Conservation (phyloP, 2,329 filamentous ascomycete genomes). For the Cordyceps cicadae region DNA sequence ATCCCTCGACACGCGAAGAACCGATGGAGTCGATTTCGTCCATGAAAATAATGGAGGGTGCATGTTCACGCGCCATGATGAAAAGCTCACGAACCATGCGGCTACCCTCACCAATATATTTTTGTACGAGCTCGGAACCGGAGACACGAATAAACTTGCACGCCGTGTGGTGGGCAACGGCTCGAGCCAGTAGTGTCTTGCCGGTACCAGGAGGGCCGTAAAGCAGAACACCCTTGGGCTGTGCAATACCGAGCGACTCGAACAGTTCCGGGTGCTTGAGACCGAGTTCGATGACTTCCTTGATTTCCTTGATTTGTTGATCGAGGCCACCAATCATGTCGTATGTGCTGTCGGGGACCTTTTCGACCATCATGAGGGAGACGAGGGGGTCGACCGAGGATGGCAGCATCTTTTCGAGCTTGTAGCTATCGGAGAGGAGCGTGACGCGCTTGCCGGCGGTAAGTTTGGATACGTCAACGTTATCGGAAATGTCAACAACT, state of each 20-base stretch:
- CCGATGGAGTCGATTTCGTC: constrained; percentile 99
- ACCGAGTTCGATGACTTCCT: constrained; percentile 97
- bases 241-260: constrained; percentile 96
- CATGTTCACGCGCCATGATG: constrained; percentile 97
- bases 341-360: constrained; percentile 98
- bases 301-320: constrained; percentile 99
- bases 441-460: constrained; percentile 97
- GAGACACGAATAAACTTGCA: constrained; percentile 99
- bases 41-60: constrained; percentile 99
- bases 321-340: constrained; percentile 99
- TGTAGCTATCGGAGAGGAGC: constrained; percentile 93
- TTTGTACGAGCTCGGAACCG: constrained; percentile 92
- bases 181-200: constrained; percentile 90
- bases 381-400: constrained; percentile 97
- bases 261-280: constrained; percentile 98
- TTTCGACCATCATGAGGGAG: constrained; percentile 99
- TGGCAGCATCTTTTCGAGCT: constrained; percentile 95
- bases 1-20: constrained; percentile 91
- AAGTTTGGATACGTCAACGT: constrained; percentile 89
- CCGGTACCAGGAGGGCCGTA: constrained; percentile 96
- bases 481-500: constrained; percentile 96
- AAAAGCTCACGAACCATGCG: constrained; percentile 98
- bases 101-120: constrained; percentile 97
- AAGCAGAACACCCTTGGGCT: constrained; percentile 93
- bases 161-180: constrained; percentile 95